Percentiles rank a stretch among this genome's conserved stretches.
These are phyloP conservation scores for Themeda triandra DNA, from an alignment of 176 grass and related monocot genomes.

Conservation along the genomic window DNA sequence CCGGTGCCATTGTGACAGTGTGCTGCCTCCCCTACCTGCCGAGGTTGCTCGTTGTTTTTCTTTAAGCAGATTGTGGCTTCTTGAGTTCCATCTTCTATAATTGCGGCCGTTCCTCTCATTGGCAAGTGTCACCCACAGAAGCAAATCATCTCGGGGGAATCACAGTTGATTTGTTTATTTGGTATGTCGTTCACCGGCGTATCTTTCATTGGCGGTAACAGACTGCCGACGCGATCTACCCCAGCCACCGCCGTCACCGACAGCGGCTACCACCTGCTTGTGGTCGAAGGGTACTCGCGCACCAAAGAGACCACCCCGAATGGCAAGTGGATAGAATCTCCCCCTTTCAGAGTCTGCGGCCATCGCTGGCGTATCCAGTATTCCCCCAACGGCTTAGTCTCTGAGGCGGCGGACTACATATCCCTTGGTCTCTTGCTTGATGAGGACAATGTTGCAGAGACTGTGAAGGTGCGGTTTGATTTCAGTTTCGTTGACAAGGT, in stretches of 20 bases:
- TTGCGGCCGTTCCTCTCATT: too few species aligned
- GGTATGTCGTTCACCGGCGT: background rate
- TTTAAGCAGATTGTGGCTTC: too few species aligned
- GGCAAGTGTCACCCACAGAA: too few species aligned
- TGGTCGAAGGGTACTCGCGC: background rate
- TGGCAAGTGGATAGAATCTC: background rate
- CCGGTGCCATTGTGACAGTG: too few species aligned
- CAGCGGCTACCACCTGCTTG: background rate
- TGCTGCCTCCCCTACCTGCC: too few species aligned
- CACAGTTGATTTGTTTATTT: background rate
- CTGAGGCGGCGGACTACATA: background rate
- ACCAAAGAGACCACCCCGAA: background rate
- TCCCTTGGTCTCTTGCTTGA: background rate
- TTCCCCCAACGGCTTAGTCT: background rate
- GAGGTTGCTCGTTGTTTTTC: too few species aligned
- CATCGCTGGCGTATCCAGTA: slow-evolving; percentile 15
- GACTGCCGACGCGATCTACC: background rate
- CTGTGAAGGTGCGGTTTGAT: background rate
- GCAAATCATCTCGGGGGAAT: too few species aligned
- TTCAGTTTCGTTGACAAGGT: background rate
- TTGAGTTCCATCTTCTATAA: too few species aligned
- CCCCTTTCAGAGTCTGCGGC: background rate
- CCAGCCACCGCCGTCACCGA: background rate
- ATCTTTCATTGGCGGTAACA: background rate
- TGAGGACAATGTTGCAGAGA: background rate